Evolutionary conservation across 768 basidiomycete species (phyloP).

Genomic region (Suillus subaureus): DNA sequence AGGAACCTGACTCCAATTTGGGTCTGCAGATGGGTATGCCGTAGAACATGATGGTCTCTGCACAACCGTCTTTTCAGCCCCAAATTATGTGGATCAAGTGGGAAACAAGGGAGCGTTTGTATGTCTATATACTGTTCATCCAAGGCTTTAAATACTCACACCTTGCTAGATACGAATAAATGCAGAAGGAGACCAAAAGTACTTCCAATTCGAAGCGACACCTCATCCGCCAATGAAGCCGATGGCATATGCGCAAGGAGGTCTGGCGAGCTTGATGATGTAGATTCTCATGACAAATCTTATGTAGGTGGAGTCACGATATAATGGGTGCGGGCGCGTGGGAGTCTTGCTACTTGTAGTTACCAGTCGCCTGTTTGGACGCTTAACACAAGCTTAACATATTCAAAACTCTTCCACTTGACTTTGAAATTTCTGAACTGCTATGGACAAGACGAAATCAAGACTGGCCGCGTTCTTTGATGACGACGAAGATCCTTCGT

Average conservation of each 20-base stretch:
- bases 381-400: slow-evolving; percentile 5
- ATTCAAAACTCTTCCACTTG: slow-evolving; percentile 6
- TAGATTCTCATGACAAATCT: slow-evolving; percentile 27
- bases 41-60: slow-evolving; percentile 94
- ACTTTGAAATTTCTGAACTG: slow-evolving; percentile 6
- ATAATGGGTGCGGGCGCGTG: slow-evolving; percentile 20
- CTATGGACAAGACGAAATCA: slow-evolving; percentile 41
- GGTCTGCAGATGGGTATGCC: slow-evolving; percentile 78
- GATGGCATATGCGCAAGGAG: slow-evolving; percentile 84
- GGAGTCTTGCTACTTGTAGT: slow-evolving; percentile 19
- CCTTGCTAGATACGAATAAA: slow-evolving; percentile 75
- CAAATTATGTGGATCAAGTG: slow-evolving; percentile 91
- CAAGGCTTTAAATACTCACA: slow-evolving; percentile 11
- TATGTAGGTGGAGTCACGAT: not conserved
- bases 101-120: slow-evolving; percentile 94
- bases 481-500: slow-evolving; percentile 83
- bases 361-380: slow-evolving; percentile 3
- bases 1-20: slow-evolving; percentile 8
- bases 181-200: slow-evolving; percentile 68
- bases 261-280: slow-evolving; percentile 72
- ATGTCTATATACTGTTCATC: slow-evolving; percentile 31
- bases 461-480: slow-evolving; percentile 82
- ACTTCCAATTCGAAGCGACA: slow-evolving; percentile 82
- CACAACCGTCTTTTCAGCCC: slow-evolving; percentile 94
- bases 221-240: slow-evolving; percentile 90